Conservation (phyloP, 202 grass and related monocot species). For the Panicum hallii region DNA sequence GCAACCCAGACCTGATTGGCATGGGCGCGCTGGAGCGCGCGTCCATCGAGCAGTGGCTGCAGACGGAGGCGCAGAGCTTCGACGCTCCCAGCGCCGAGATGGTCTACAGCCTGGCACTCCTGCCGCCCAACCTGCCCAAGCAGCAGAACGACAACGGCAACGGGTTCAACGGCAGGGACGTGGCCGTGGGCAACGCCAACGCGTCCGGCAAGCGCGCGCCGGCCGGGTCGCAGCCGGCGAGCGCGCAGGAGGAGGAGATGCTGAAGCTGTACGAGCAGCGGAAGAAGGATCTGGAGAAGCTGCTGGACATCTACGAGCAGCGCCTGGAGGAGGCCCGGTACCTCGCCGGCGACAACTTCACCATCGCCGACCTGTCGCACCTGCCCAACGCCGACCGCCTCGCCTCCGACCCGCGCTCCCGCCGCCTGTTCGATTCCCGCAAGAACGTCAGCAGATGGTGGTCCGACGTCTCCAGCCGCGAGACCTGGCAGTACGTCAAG, state of each 20-base stretch:
- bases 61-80: constrained; percentile 92
- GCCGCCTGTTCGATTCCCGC: constrained; percentile 57
- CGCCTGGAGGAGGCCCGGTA: constrained; percentile 63
- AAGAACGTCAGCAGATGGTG: constrained; percentile 78
- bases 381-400: constrained; percentile 75
- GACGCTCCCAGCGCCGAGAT: constrained; percentile 73
- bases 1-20: constrained; percentile 68
- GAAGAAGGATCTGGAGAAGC: constrained; percentile 77
- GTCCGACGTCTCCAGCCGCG: constrained; percentile 54
- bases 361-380: constrained; percentile 86
- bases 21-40: constrained; percentile 74
- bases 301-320: constrained; percentile 89
- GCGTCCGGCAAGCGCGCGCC: background rate
- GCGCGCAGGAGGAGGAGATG: constrained; percentile 51
- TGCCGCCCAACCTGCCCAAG: constrained; percentile 37
- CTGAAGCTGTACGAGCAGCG: constrained; percentile 58
- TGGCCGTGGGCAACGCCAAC: constrained; percentile 19
- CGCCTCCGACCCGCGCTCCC: constrained; percentile 52
- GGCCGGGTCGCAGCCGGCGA: background rate
- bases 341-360: constrained; percentile 85
- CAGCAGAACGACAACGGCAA: constrained; percentile 28
- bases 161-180: background rate
- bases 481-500: constrained; percentile 73
- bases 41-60: constrained; percentile 87
- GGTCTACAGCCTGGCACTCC: constrained; percentile 71